A percentile compares a stretch with the other conserved stretches of the same genome.
Conservation (phyloP, 352 stramenopile genomes). For the Phytopythium litorale region DNA sequence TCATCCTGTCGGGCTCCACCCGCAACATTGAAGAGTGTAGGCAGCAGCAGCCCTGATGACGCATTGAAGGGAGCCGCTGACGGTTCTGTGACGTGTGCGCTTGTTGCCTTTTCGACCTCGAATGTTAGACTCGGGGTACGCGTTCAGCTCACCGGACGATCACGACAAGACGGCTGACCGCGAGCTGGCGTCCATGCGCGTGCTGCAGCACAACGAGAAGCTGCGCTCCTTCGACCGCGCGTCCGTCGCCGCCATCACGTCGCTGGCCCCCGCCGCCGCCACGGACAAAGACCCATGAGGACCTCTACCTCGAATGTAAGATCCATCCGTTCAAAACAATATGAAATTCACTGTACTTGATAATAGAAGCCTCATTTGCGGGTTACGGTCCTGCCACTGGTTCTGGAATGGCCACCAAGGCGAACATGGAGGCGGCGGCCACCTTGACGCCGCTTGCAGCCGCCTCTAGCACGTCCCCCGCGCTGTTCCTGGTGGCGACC, state of each 20-base stretch:
- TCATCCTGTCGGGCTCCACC: conserved; percentile 7
- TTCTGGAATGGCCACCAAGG: background rate
- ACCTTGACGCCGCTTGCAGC: background rate
- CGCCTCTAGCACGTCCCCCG: background rate
- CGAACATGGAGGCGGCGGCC: background rate
- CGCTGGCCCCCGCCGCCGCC: background rate
- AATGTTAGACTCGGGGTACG: conserved; percentile 40
- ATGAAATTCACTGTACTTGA: too few species aligned
- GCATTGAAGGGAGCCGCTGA: background rate
- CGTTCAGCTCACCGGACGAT: conserved; percentile 44
- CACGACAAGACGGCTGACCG: conserved; percentile 11
- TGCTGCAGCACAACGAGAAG: conserved; percentile 36
- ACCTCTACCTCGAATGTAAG: too few species aligned
- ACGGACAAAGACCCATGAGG: background rate
- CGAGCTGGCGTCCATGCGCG: conserved; percentile 39
- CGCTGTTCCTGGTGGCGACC: conserved; percentile 5
- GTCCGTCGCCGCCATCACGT: background rate
- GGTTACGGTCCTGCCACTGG: too few species aligned
- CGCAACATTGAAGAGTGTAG: conserved; percentile 30
- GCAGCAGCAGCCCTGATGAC: background rate
- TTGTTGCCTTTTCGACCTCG: conserved; percentile 10
- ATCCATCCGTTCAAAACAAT: too few species aligned
- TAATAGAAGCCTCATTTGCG: too few species aligned
- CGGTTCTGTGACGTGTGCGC: conserved; percentile 17
- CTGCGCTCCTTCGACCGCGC: conserved; percentile 14